Base-by-base conservation (phyloP, 371 early-diverging fungal species). In the Syncephalis plumigaleata region DNA sequence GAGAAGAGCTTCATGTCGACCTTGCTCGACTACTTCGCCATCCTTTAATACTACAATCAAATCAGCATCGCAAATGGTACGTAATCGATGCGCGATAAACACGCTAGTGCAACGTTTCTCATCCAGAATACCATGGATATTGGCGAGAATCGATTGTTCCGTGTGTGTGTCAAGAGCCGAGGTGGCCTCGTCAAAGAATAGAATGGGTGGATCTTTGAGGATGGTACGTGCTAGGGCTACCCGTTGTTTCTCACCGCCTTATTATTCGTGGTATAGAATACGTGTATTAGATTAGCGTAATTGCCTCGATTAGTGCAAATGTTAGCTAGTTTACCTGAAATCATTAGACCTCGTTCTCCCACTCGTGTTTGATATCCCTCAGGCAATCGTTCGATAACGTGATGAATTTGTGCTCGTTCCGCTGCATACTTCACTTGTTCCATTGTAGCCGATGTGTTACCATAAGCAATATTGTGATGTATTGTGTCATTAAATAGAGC, bases 141-240 rank as follows among this genome's bases (percentile, higher is more conserved):
- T 83, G 7, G 63, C 57, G 58, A 88, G 73, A 39, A 96, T 62
- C 0, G 79, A 66, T 46, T 78, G 75, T 58, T 97, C 96, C 1
- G 98, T 94, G 31, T 73, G 71, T 1, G 84, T 76, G 54, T 96
- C 96, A 16, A 96, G 61, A 1, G 95, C 87, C 0, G 93, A 88
- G 1, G 98, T 96, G 15, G 91, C 84, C 55, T 94, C 94, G 59
- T 92, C 94, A 57, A 94, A 73, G 53, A 91, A 73, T 48, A 87
- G 49, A 25, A 91, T 83, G 2, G 75, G 72, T 5, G 87, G 70
- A 40, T 76, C 68, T 51, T 83, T 87, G 24, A 93, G 67, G 27
- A 92, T 72, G 1, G 90, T 79, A 23, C 88, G 61, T 2, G 85
- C 77, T 42, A 88, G 51, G 0, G 77, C 74, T 22, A 84, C 65